Evolutionary conservation across 257 asterid genomes (phyloP), one percentile per base, ranked within the genome.

Genomic region (Petrea volubilis): DNA sequence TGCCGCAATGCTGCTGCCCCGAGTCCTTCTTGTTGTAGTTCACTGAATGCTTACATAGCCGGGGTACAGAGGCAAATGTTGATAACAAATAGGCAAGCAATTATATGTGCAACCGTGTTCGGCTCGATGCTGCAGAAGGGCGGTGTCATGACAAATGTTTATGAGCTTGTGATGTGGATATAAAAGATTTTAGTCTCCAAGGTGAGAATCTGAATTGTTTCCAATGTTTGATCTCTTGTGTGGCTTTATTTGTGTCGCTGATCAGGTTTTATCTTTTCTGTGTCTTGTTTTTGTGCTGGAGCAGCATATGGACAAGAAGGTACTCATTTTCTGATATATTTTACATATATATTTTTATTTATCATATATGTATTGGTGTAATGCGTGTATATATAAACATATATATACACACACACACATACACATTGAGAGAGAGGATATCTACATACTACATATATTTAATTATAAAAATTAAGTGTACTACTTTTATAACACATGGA

Each of bases 131-230:
- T 95, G 74, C 86, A 82, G 43, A 95, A 87, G 83, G 97, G 88
- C 62, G 99, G 99, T 61, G 96, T 92, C 56, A 83, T 88, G 93
- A 60, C 89, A 43, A 90, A 95, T 64, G 84, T 95, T 60, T 95
- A 85, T 52, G 88, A 90, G 85, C 96, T 95, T 95, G 99, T 75
- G 99, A 92, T 80, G 94, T 95, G 71, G 98, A 95, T 83, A 67
- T 95, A 74, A 92, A 91, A 74, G 99, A 95, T 85, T 95, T 95
- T 81, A 95, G 99, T 79, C 90, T 95, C 46, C 99, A 95, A 83
- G 97, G 98, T 94, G 70, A 67, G 74, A 59, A 66, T 79, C 40
- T 38, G 41, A 67, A 62, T 66, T 50, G 4, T 28, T 61, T 65
- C 40, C 29, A 47, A 24, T 41, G 13, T 52, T 27, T 9, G 61